These are phyloP conservation scores for Raffaelea albimanens DNA, from an alignment of 2,329 filamentous ascomycete species.

Conservation along the genomic window DNA sequence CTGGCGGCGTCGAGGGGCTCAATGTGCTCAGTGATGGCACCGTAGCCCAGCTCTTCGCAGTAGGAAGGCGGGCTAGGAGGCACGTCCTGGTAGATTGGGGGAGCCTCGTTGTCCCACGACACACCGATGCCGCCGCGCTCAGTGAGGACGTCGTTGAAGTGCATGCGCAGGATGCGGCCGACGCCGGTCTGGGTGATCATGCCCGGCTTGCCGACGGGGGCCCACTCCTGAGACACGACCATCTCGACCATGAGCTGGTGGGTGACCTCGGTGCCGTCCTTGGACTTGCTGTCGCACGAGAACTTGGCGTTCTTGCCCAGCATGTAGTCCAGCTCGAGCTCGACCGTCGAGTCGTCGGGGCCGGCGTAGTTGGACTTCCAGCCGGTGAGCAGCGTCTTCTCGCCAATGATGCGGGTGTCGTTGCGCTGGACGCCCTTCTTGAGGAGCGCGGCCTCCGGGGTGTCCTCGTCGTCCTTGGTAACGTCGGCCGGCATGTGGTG, in stretches of 20 bases:
- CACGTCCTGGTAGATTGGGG: conserved; percentile 89
- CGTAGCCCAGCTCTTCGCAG: conserved; percentile 22
- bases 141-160: conserved; percentile 75
- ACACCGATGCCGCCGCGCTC: conserved; percentile 81
- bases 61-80: conserved; percentile 76
- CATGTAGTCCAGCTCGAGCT: conserved; percentile 74
- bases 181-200: conserved; percentile 79
- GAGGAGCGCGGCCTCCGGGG: conserved; percentile 9
- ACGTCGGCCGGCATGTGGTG: conserved; percentile 57
- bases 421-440: conserved; percentile 64
- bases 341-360: conserved; percentile 48
- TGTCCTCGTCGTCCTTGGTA: conserved; percentile 28
- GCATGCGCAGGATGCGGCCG: conserved; percentile 83
- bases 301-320: conserved; percentile 50
- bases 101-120: conserved; percentile 93
- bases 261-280: conserved; percentile 66
- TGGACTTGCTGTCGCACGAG: conserved; percentile 67
- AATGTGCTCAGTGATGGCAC: conserved; percentile 26
- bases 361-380: conserved; percentile 69
- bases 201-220: conserved; percentile 55
- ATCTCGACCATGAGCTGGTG: conserved; percentile 88
- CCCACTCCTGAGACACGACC: conserved; percentile 87
- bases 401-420: conserved; percentile 68
- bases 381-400: conserved; percentile 71
- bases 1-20: conserved; percentile 22